Base-by-base conservation (phyloP, 169 alveolate genomes). In the Theileria equi region DNA sequence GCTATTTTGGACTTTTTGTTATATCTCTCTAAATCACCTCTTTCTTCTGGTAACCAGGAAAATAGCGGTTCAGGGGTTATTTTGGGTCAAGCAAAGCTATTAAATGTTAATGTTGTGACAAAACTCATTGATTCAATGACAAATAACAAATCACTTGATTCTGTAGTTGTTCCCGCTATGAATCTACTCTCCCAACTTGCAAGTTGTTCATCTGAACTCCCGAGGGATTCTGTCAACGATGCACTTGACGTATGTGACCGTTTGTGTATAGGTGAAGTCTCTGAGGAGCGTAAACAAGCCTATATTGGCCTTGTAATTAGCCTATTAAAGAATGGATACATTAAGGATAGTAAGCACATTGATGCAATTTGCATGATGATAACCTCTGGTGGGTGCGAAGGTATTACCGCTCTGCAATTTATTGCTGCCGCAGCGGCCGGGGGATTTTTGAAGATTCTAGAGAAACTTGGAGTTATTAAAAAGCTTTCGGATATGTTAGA, bases 401-500 rank as follows among this genome's bases (percentile, higher is more conserved):
- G 73, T 36, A 35, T 59, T 36, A 57, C 65, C 10, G 73, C 84
- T 7, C 59, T 28, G 2, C 60, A 28, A 21, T 47, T 72, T 10
- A 44, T 72, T 25, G 70, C 64, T 5, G 70, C 34, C 19, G 73
- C 77, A 2, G 47, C 58, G 0, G 23, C 49, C 17, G 54, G 65
- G 38, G 66, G 67, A 11, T 72, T 67, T 44, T 35, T 81, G 52
- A 59, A 53, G 3, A 48, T 29, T 25, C 63, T 77, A 21, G 73
- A 80, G 31, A 80, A 81, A 53, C 16, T 62, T 28, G 86, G 84
- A 3, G 88, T 79, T 3, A 34, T 86, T 26, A 68, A 73, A 48
- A 80, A 66, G 66, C 60, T 86, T 45, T 68, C 54, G 29, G 84
- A 66, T 26, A 31, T 81, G 45, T 77, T 80, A 54, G 92, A 86